Base-by-base conservation (phyloP, 768 basidiomycete genomes). In the Peribolospora baueri region DNA sequence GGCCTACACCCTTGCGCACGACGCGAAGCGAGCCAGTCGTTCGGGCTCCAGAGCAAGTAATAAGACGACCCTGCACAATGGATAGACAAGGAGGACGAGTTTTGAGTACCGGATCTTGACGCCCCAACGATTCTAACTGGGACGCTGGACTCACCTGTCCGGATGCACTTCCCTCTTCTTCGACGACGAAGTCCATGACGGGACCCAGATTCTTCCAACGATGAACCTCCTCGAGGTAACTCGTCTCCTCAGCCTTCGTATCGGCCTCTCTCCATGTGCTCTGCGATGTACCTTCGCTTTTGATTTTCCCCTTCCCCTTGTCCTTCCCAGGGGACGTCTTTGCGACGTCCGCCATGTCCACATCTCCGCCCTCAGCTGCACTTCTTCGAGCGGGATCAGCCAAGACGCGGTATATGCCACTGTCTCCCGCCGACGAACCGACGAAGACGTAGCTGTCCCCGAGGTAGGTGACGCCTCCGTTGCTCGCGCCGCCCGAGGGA, bases 1-100 rank as follows among this genome's bases (percentile, higher is more conserved):
- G 80, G 60, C 84, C 81, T 5, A 84, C 83, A 2, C 87, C 87
- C 55, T 78, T 83, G 57, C 83, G 73, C 14, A 93, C 73, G 40
- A 87, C 67, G 50, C 81, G 79, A 11, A 93, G 62, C 7, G 80
- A 78, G 2, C 88, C 87, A 3, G 77, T 75, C 58, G 77, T 84
- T 51, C 73, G 73, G 2, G 77, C 81, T 5, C 88, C 88, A 3
- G 84, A 88, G 61, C 83, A 84, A 1, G 85, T 84, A 4, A 91
- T 76, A 46, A 90, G 75, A 65, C 82, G 79, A n/a, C 71, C 72
- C 82, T 87, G 59, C 1, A 46, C 11, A 7, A 14, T 3, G 37
- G 46, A 54, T 47, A 42, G 43, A 38, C 25, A 53, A 43, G n/a
- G 43, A 36, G 25, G 3, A 45, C 40, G 0, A 42, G n/a, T 8